Evolutionary conservation across 106 monocot species (phyloP), one percentile per base, ranked within the genome.

Genomic region (Phalaenopsis aphrodite): DNA sequence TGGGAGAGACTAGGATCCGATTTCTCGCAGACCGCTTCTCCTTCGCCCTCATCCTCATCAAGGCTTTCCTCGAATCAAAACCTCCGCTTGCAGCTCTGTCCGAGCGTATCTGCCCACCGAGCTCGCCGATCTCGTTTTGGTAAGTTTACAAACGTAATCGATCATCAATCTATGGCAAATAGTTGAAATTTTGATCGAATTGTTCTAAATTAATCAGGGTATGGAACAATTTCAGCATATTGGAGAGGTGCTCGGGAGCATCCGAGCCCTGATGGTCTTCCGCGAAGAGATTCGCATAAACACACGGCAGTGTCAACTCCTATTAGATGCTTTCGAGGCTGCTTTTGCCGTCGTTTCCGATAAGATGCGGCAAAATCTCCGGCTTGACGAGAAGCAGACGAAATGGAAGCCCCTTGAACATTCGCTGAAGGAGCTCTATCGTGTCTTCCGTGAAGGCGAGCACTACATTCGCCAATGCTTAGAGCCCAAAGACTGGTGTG

Each of bases 221-320:
- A 94, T 94, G 94, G 94, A 91, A 58, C 87, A 91, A 65, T 77
- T 94, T 38, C 83, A 86, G 56, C 91, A 89, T 38, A 69, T 88
- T 3, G 91, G 91, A n/a, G 94, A 91, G 78, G 89, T 85, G 9
- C 55, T 91, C 39, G 94, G 91, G 7, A 84, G 89, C 81, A 74
- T 91, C 73, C 87, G 79, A 37, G 84, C 86, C 9, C 81, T 89
- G 0, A 89, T 91, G 89, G 77, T 87, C 67, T 94, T 94, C 79
- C 75, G 81, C 8, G 83, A 86, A 41, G 91, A 94, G 9, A 86
- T 90, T 19, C 81, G 78, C 8, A 65, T 94, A 74, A 91, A 91
- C 83, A 81, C 72, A 41, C 72, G 88, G 21, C 91, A 94, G 78
- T 94, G 94, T 66, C 55, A 80, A 42, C 84, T 94, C 41, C 82